Base-by-base conservation (phyloP, 1,284 basidiomycete species). In the Calocybe gambosa region DNA sequence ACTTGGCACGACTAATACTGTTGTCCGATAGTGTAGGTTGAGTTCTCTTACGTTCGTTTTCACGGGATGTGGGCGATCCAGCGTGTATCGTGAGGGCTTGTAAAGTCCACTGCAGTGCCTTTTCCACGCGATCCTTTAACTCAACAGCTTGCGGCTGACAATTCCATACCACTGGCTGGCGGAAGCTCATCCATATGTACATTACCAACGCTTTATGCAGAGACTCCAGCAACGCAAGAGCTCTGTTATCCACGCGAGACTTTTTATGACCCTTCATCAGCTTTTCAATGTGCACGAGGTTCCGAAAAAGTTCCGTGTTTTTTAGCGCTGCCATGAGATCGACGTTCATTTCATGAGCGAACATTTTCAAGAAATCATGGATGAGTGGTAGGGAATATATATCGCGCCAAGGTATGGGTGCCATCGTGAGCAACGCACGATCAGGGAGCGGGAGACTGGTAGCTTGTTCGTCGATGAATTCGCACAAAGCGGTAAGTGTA, bases 141-240 rank as follows among this genome's bases (percentile, higher is more conserved):
- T 62, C 63, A 3, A 66, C 58, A 0, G 80, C 84, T 34, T 73
- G 65, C 8, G 68, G 62, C 25, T 74, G 67, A 28, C 87, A 75
- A 13, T 77, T 69, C 62, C 90, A 98, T 9, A 81, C 75, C 39
- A 93, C 71, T 0, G 82, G 77, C 41, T 83, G 75, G n/a, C 94
- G 81, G 64, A 82, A 85, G 18, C 75, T 75, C 48, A 96, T 74
- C 95, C 95, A 99, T 44, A 92, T 71, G 64, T 98, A 98, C 15
- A 89, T 57, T 13, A 88, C 82, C 20, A 94, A 62, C n/a, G 80
- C 68, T 56, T 88, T 86, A 66, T 98, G 94, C 45, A 93, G 66
- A 2, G 75, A 74, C 65, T 98, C 95, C 29, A 98, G 70, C 13
- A 33, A 48, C 34, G 33, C 55, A 38, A 65, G 58, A 45, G 54